phyloP scores from a whole-genome alignment of 1,139 yeast genomes.

The Keqinozyma sinolaborantium region DNA sequence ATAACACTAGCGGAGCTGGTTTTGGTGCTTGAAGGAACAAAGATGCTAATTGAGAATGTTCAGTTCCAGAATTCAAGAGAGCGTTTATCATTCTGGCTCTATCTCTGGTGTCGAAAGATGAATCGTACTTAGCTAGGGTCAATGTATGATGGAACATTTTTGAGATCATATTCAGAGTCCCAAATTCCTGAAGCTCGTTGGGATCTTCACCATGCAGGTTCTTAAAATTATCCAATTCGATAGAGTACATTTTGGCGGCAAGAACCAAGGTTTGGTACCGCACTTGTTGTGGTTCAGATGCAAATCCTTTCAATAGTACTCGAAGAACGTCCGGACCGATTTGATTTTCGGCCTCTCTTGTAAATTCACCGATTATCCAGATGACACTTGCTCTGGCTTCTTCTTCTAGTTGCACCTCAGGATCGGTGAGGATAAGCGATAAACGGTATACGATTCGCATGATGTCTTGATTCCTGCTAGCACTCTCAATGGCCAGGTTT shows the following conservation, averaged over 20 bases:
- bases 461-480: slow-evolving; percentile 23
- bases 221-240: slow-evolving; percentile 30
- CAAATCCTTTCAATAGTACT: slow-evolving; percentile 50
- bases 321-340: slow-evolving; percentile 81
- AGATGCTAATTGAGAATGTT: slow-evolving; percentile 57
- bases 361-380: slow-evolving; percentile 89
- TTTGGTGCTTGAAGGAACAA: slow-evolving; percentile 82
- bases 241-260: slow-evolving; percentile 70
- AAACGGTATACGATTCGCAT: slow-evolving; percentile 35
- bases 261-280: slow-evolving; percentile 69
- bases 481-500: slow-evolving; percentile 7
- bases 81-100: slow-evolving; percentile 72
- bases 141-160: slow-evolving; percentile 62
- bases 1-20: slow-evolving; percentile 45
- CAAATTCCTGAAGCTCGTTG: slow-evolving; percentile 27
- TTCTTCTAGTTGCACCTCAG: slow-evolving; percentile 24
- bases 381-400: slow-evolving; percentile 79
- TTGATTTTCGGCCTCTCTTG: slow-evolving; percentile 31
- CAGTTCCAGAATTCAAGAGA: slow-evolving; percentile 34
- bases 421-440: slow-evolving; percentile 26
- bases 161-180: slow-evolving; percentile 29
- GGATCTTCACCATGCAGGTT: slow-evolving; percentile 9
- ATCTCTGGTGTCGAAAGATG: slow-evolving; percentile 77
- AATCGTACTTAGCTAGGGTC: slow-evolving; percentile 70
- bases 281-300: slow-evolving; percentile 55